Percentiles rank a stretch among this genome's conserved stretches.
phyloP scores from a whole-genome alignment of 139 green algal genomes.

The Axilococcus clingmanii region DNA sequence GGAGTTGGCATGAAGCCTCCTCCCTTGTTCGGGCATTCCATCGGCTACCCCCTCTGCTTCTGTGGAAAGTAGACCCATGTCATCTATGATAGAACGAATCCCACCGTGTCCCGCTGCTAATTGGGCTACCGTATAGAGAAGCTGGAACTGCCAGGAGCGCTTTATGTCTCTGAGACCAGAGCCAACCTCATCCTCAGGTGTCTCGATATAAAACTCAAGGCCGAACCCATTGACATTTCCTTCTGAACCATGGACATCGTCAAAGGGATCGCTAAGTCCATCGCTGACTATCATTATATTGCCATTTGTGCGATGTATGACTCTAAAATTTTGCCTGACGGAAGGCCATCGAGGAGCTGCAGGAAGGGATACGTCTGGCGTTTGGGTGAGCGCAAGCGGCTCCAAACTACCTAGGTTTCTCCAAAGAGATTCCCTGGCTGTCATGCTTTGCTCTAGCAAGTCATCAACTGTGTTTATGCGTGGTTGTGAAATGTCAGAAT shows the following conservation, averaged over 20 bases:
- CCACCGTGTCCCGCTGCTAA: conserved; percentile 47
- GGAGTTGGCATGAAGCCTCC: conserved; percentile 18
- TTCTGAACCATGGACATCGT: conserved; percentile 35
- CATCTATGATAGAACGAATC: conserved; percentile 44
- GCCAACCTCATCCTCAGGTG: conserved; percentile 32
- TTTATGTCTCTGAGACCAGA: conserved; percentile 31
- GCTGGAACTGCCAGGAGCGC: conserved; percentile 47
- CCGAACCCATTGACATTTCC: conserved; percentile 51
- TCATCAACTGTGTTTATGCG: conserved; percentile 16
- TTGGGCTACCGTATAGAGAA: conserved; percentile 46
- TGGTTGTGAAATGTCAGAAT: conserved; percentile 39
- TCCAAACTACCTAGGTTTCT: conserved; percentile 33
- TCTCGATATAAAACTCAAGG: conserved; percentile 54
- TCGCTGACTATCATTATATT: conserved; percentile 41
- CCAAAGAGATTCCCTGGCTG: conserved; percentile 25
- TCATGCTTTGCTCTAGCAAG: conserved; percentile 26
- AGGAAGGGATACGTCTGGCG: conserved; percentile 6
- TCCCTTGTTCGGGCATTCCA: conserved; percentile 23
- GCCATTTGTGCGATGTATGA: conserved; percentile 31
- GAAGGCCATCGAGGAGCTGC: conserved; percentile 36
- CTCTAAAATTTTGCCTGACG: conserved; percentile 28
- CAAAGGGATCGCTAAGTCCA: conserved; percentile 45
- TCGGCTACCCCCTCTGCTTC: conserved; percentile 46
- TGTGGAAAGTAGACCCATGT: conserved; percentile 50
- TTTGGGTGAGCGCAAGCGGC: conserved; percentile 28